Evolutionary conservation across 495 filamentous ascomycete genomes (phyloP).

Genomic region (Neurospora tetraspora): DNA sequence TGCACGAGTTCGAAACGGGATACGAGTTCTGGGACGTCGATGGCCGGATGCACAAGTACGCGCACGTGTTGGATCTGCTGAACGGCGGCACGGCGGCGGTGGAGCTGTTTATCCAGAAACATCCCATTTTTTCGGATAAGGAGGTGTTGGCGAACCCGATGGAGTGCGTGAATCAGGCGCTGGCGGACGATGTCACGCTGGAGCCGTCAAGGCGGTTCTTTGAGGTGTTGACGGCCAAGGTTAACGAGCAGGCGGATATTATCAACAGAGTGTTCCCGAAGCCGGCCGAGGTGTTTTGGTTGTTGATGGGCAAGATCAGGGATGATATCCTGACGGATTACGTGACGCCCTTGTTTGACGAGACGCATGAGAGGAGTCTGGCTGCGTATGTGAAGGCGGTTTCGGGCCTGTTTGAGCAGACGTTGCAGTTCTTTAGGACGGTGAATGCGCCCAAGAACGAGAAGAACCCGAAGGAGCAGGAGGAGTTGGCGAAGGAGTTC

Average conservation of each 20-base stretch:
- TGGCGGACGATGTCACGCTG: slow-evolving; percentile 52
- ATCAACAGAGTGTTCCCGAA: slow-evolving; percentile 81
- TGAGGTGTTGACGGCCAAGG: slow-evolving; percentile 52
- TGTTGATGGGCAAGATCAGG: slow-evolving; percentile 71
- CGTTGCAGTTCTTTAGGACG: slow-evolving; percentile 59
- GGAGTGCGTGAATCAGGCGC: slow-evolving; percentile 69
- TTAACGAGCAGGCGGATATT: slow-evolving; percentile 76
- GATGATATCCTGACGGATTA: slow-evolving; percentile 84
- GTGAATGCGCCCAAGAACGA: slow-evolving; percentile 44
- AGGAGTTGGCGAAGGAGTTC: slow-evolving; percentile 45
- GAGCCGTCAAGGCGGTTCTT: slow-evolving; percentile 79
- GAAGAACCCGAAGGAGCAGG: slow-evolving; percentile 11
- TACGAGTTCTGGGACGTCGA: slow-evolving; percentile 86
- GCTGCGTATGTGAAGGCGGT: slow-evolving; percentile 79
- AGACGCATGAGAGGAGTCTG: slow-evolving; percentile 67
- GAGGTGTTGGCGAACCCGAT: slow-evolving; percentile 63
- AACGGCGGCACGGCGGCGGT: slow-evolving; percentile 73
- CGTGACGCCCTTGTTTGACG: slow-evolving; percentile 75
- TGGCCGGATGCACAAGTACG: slow-evolving; percentile 79
- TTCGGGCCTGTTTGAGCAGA: slow-evolving; percentile 78
- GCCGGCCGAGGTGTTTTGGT: slow-evolving; percentile 58
- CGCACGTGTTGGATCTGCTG: slow-evolving; percentile 68
- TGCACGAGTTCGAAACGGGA: slow-evolving; percentile 85
- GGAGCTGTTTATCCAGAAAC: slow-evolving; percentile 80
- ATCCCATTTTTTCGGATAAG: slow-evolving; percentile 67